A percentile compares a stretch with the other conserved stretches of the same genome.
Conservation (phyloP, 768 basidiomycete species). For the Termitomyces titanicus region DNA sequence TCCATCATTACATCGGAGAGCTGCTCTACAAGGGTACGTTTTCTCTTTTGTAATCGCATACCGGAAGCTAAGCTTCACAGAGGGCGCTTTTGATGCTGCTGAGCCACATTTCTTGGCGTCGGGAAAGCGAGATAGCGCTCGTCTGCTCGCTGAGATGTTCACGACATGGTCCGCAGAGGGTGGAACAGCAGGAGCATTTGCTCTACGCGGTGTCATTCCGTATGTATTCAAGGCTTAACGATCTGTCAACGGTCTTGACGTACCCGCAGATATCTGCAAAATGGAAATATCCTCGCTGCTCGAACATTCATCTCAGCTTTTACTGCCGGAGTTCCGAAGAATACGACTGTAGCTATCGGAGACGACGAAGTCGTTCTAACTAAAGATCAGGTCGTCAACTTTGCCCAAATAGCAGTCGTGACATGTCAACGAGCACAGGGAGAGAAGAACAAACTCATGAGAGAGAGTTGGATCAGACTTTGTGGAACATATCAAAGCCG, state of each 20-base stretch:
- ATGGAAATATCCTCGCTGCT: constrained; percentile 90
- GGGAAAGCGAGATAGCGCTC: constrained; percentile 86
- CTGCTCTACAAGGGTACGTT: constrained; percentile 76
- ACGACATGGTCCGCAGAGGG: constrained; percentile 67
- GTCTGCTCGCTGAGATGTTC: constrained; percentile 82
- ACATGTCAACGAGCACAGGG: constrained; percentile 88
- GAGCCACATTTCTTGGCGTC: constrained; percentile 83
- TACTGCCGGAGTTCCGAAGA: constrained; percentile 56
- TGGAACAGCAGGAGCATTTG: constrained; percentile 65
- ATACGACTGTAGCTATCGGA: constrained; percentile 48
- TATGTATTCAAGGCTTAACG: constrained; percentile 36
- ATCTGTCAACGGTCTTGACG: constrained; percentile 1
- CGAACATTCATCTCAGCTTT: constrained; percentile 89
- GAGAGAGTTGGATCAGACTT: constrained; percentile 82
- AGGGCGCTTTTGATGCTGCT: constrained; percentile 69
- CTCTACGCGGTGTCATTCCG: constrained; percentile 84
- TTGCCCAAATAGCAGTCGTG: constrained; percentile 82
- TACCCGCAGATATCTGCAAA: constrained; percentile 61
- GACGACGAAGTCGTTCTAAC: constrained; percentile 68
- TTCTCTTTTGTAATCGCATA: neutral
- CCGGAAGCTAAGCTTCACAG: constrained; percentile 33
- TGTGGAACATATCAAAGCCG: constrained; percentile 80
- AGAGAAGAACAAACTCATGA: constrained; percentile 69
- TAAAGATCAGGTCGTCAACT: constrained; percentile 76
- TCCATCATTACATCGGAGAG: constrained; percentile 91